A percentile compares a stretch with the other conserved stretches of the same genome.
phyloP scores from a whole-genome alignment of 495 filamentous ascomycete genomes.

The Penicillium cosmopolitanum region DNA sequence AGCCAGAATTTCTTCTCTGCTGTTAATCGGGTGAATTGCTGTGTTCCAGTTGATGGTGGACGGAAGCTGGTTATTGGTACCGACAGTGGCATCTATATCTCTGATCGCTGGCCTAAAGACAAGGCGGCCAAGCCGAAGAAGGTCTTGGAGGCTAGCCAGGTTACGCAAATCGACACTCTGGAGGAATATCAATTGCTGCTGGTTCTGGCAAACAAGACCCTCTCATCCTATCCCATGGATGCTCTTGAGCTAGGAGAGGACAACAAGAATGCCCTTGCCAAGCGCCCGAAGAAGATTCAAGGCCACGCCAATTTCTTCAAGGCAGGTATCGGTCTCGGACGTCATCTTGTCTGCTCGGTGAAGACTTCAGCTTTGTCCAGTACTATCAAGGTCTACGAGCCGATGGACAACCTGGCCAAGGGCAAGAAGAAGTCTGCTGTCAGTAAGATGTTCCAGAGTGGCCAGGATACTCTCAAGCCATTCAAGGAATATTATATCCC shows the following conservation, averaged over 20 bases:
- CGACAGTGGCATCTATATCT: conserved; percentile 88
- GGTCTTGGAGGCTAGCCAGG: conserved; percentile 82
- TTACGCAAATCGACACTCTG: conserved; percentile 94
- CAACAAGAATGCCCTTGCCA: conserved; percentile 65
- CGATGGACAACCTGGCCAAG: conserved; percentile 86
- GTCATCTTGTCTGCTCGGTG: conserved; percentile 93
- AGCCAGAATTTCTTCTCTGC: conserved; percentile 83
- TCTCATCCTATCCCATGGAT: conserved; percentile 83
- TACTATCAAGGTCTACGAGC: conserved; percentile 97
- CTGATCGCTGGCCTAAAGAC: conserved; percentile 87
- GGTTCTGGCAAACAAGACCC: conserved; percentile 89
- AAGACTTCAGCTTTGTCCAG: conserved; percentile 88
- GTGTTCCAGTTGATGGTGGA: conserved; percentile 92
- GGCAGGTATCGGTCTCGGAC: conserved; percentile 89
- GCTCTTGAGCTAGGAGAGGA: conserved; percentile 81
- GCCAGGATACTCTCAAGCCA: conserved; percentile 90
- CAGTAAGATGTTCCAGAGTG: conserved; percentile 90
- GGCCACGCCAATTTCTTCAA: conserved; percentile 98
- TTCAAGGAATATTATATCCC: conserved; percentile 99
- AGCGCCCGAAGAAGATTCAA: conserved; percentile 95
- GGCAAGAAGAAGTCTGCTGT: conserved; percentile 90
- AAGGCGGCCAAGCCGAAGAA: conserved; percentile 72
- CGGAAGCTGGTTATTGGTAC: conserved; percentile 93
- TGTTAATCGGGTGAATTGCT: conserved; percentile 85
- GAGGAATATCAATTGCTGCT: conserved; percentile 92